Evolutionary conservation across 2,329 filamentous ascomycete species (phyloP), one percentile per base, ranked within the genome.

Genomic region (Rosellinia necatrix): DNA sequence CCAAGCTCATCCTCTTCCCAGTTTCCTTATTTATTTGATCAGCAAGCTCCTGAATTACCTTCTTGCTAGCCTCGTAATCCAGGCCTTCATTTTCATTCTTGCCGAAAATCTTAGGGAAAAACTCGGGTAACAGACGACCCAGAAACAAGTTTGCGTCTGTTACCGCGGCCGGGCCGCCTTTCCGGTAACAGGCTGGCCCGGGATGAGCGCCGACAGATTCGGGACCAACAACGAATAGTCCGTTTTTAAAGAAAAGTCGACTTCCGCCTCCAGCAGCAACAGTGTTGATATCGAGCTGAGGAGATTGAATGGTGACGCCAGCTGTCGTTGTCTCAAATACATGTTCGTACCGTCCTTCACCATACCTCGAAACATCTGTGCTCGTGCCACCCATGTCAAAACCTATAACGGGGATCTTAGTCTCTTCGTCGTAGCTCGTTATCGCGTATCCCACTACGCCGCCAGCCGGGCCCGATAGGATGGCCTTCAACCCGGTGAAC

Each of bases 61-160:
- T 86, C 70, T 85, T 82, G 65, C 90, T 96, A 1, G 90, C 89
- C 53, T 88, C 82, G 1, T 83, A 78, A 68, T 96, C 92, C 1
- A 97, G 75, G 0, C 87, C 87, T 70, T 94, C 84, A 54, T 96
- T 81, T 70, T 97, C 92, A 40, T 92, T 88, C 71, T 91, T 88
- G 41, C 93, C 93, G 66, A 97, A 97, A 56, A 97, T 97, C 71
- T 92, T 93, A 0, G 92, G 92, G 68, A 97, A 97, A 78, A 94
- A 96, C 59, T 96, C 90, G 0, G 92, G 92, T 1, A 96, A 75
- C 3, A 97, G 77, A 34, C 92, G 83, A 0, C 92, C 92, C 0
- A 96, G 83, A 65, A 91, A 91, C 5, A 96, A 73, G 64, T 96
- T 96, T 1, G 92, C 92, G 69, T 97, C 92, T 0, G 92, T 97